Evolutionary conservation across 805 yeast species (phyloP), one percentile per base, ranked within the genome.

Genomic region (Ogataea thermomethanolica): DNA sequence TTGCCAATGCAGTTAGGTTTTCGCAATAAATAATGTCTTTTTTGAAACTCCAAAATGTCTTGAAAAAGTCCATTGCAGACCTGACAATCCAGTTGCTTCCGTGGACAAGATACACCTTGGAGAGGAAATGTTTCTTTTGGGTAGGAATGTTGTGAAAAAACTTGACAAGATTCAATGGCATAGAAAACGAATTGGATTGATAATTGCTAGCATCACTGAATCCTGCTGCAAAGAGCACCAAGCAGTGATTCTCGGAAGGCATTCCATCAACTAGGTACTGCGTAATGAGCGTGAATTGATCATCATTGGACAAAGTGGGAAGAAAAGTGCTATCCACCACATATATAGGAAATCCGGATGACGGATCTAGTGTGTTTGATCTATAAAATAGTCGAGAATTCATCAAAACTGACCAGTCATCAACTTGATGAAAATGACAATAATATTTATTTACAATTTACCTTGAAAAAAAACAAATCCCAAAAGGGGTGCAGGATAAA

Each of bases 171-270:
- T 56, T 60, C 25, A 62, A 20, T 1, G 67, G 65, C 12, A 63
- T 34, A 22, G 50, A 51, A 12, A 55, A 43, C 15, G 41, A 37
- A 33, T 21, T 47, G 21, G 29, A 22, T 14, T 37, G 42, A 5
- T 35, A 27, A 6, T 49, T 43, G 34, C 65, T 65, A 37, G 64
- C 57, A 37, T 62, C 55, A 22, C 73, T 78, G 40, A 91, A 78
- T 0, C 96, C 96, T 25, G 95, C 81, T 28, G 95, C 85, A 54
- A 90, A 81, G 55, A 89, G 76, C 0, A 87, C 74, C 12, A 91
- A 58, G 6, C 81, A 79, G 56, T 82, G 86, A 5, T 79, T 76
- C 22, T 70, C 67, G 5, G 63, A 52, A 1, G 96, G 96, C 29
- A 89, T 67, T 33, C 66, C 59, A 3, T 64, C 52, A 42, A 85